A percentile compares a stretch with the other conserved stretches of the same genome.
Conservation (phyloP, 2,329 filamentous ascomycete genomes). For the Ciborinia camelliae region DNA sequence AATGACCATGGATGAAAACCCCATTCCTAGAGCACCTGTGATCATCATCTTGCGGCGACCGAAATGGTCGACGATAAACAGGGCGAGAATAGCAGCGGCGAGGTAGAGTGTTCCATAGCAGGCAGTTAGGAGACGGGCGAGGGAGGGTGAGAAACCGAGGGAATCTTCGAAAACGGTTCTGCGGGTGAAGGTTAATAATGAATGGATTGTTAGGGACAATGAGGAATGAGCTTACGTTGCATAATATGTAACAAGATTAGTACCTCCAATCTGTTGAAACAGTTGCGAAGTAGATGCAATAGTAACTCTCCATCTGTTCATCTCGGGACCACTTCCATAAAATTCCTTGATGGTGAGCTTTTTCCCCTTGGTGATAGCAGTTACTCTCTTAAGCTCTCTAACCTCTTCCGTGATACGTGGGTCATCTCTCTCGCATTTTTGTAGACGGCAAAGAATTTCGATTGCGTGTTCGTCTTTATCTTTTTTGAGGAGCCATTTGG, state of each 20-base stretch:
- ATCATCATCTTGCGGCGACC: constrained; percentile 48
- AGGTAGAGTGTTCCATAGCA: constrained; percentile 46
- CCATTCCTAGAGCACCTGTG: constrained; percentile 52
- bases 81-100: constrained; percentile 64
- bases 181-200: background rate
- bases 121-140: constrained; percentile 38
- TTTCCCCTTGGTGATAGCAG: constrained; percentile 38
- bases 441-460: constrained; percentile 33
- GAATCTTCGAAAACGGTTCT: constrained; percentile 57
- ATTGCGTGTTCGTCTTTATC: constrained; percentile 25
- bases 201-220: background rate
- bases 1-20: constrained; percentile 60
- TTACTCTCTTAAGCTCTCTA: constrained; percentile 33
- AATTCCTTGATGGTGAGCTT: constrained; percentile 29
- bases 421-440: constrained; percentile 15
- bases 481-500: constrained; percentile 42
- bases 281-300: constrained; percentile 49
- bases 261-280: constrained; percentile 49
- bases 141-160: constrained; percentile 55
- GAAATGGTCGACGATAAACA: constrained; percentile 52
- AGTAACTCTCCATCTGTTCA: constrained; percentile 52
- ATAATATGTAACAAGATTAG: constrained; percentile 46
- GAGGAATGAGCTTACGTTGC: constrained; percentile 49
- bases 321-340: constrained; percentile 40
- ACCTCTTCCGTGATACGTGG: constrained; percentile 25